These are phyloP conservation scores for Ophiostoma sp. DNA, from an alignment of 2,329 filamentous ascomycete species.

Conservation along the genomic window DNA sequence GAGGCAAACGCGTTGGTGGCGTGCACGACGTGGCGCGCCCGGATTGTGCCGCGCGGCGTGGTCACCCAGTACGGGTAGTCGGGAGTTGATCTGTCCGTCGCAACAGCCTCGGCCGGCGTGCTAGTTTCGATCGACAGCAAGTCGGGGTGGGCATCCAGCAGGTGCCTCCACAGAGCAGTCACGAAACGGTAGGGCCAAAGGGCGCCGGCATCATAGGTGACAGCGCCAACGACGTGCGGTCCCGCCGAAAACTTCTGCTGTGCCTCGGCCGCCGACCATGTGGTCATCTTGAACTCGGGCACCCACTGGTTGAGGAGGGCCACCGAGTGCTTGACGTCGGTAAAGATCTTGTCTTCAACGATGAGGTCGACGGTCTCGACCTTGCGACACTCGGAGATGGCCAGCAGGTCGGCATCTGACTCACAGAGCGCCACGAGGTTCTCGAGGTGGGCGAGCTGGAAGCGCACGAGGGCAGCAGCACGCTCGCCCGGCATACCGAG, in stretches of 20 bases:
- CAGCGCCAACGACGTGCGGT: slow-evolving; percentile 36
- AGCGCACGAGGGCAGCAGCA: slow-evolving; percentile 40
- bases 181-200: slow-evolving; percentile 49
- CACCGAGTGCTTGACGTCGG: slow-evolving; percentile 32
- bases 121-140: slow-evolving; percentile 37
- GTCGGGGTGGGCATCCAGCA: slow-evolving; percentile 34
- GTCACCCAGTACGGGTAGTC: slow-evolving; percentile 38
- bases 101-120: slow-evolving; percentile 36
- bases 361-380: slow-evolving; percentile 46
- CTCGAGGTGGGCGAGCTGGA: slow-evolving; percentile 41
- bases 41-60: slow-evolving; percentile 43
- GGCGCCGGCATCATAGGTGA: slow-evolving; percentile 44
- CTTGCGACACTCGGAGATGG: slow-evolving; percentile 38
- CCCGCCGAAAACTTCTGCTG: slow-evolving; percentile 36
- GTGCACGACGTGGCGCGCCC: slow-evolving; percentile 49
- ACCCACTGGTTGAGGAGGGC: slow-evolving; percentile 35
- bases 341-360: slow-evolving; percentile 34
- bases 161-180: slow-evolving; percentile 40
- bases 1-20: slow-evolving; percentile 52
- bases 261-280: neutral
- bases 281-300: slow-evolving; percentile 32
- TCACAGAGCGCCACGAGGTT: slow-evolving; percentile 38
- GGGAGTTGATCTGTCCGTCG: neutral
- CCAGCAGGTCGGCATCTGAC: slow-evolving; percentile 29
- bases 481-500: slow-evolving; percentile 32